Base-by-base conservation (phyloP, 2,329 filamentous ascomycete genomes). In the Fusarium palustre region DNA sequence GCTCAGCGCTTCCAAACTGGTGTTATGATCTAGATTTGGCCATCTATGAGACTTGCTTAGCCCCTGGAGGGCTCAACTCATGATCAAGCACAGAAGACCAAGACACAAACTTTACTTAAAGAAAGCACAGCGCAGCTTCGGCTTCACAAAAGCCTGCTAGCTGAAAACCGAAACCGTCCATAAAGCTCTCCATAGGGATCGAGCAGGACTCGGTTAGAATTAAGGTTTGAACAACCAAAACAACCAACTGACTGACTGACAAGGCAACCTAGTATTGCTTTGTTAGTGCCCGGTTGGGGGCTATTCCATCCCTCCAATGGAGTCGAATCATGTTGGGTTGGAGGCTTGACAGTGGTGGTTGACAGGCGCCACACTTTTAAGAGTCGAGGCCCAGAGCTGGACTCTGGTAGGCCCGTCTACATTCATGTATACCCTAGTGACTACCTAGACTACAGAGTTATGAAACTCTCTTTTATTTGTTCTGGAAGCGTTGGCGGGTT, bases 21-120 rank as follows among this genome's bases (percentile, higher is more conserved):
- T 18, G 63, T 69, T 31, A 70, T 73, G 64, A 66, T 64, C 49
- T 72, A 47, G 64, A 42, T 54, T 41, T 22, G n/a, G n/a, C 20
- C 24, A 30, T 39, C 4, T n/a, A 31, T 22, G 30, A 59, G 36
- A 55, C 55, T 68, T 52, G 39, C 43, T 34, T 78, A 75, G 10
- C 76, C 79, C 18, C 73, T 74, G 20, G 77, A 77, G 53, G 83
- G 81, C 11, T 71, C 39, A 81, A 80, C 81, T 52, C n/a, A 52
- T 39, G 82, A 34, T 13, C 33, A 50, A 43, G 22, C 24, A 43
- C n/a, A 30, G 7, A 45, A 41, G 34, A 16, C 34, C 34, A 52
- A 52, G n/a, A 39, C n/a, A 41, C 34, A 41, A 28, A 39, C 24
- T 22, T 52, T 39, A n/a, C 33, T 30, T 25, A 20, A 39, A 39